Conservation (phyloP, 345 rosid genomes). For the Eucalyptus leucophloia region DNA sequence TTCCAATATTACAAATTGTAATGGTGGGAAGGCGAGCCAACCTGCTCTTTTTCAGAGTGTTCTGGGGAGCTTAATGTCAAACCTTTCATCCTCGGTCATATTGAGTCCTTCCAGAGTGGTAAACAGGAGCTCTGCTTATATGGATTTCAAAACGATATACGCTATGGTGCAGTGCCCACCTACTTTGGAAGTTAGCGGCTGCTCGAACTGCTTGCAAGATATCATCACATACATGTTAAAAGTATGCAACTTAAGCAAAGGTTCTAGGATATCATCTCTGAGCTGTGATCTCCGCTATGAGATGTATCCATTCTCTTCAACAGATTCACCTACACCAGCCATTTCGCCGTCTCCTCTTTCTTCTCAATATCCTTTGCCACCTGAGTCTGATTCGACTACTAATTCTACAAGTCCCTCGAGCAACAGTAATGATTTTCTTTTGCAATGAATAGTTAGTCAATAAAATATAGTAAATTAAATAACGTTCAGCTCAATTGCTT, state of each 20-base stretch:
- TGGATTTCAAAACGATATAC: not conserved
- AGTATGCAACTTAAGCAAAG: not conserved
- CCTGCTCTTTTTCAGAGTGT: not conserved
- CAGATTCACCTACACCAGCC: not conserved
- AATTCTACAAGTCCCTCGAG: not conserved
- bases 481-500: not conserved
- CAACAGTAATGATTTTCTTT: not conserved
- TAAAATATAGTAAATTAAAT: too few relatives aligned
- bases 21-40: not conserved
- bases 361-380: not conserved
- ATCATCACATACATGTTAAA: not conserved
- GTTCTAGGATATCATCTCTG: not conserved
- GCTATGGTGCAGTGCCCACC: constrained; percentile 28
- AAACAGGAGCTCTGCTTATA: not conserved
- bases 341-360: not conserved
- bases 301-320: constrained; percentile 3
- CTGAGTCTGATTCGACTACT: not conserved
- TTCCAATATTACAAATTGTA: too few relatives aligned
- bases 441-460: not conserved
- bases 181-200: constrained; percentile 1
- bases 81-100: constrained; percentile 3
- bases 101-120: constrained; percentile 7
- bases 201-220: constrained; percentile 5
- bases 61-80: not conserved
- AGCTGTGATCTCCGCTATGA: constrained; percentile 25